Evolutionary conservation across 2,329 filamentous ascomycete species (phyloP), one percentile per base, ranked within the genome.

Genomic region (Teratosphaeria pseudoeucalypti): DNA sequence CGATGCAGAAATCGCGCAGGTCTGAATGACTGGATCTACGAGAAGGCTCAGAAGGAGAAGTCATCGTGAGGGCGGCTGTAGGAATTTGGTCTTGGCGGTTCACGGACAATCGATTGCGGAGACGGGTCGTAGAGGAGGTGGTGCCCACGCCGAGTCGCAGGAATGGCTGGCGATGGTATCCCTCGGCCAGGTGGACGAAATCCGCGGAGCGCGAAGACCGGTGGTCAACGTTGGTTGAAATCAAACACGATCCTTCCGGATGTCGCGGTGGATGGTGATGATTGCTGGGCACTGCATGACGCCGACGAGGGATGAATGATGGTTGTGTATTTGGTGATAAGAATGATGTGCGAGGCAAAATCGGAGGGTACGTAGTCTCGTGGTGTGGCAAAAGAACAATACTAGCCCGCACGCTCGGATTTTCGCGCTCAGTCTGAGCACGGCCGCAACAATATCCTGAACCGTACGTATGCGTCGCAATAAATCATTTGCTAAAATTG

Each of bases 1-100:
- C 37, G 11, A 67, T 71, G 58, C 61, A 86, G 86, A 67, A 99
- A 99, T 77, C 87, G 87, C 62, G 83, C 83, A 58, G 92, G 92
- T 32, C 77, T 97, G 60, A 99, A 99, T 71, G 94, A 99, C 75
- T 99, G 94, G 94, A 85, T 99, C 63, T 94, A 92, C 75, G 92
- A 97, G 77, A 82, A 89, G 73, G 84, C 86, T 1, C 64, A 62
- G 52, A 62, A 81, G 59, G 78, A 82, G 66, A 82, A 82, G 73
- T 74, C 70, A 70, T 67, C 65, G 34, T 69, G 64, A 69, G 60
- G 19, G n/a, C 6, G 56, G 32, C 43, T 34, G 43, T n/a, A 49
- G 43, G 3, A 1, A 2, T 23, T 19, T 5, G n/a, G 1, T 23
- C 43, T 49, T 49, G 43, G 37, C 16, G 12, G 12, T 2, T 23